Base-by-base conservation (phyloP, 441 rosid genomes). In the Pelargonium australe region DNA sequence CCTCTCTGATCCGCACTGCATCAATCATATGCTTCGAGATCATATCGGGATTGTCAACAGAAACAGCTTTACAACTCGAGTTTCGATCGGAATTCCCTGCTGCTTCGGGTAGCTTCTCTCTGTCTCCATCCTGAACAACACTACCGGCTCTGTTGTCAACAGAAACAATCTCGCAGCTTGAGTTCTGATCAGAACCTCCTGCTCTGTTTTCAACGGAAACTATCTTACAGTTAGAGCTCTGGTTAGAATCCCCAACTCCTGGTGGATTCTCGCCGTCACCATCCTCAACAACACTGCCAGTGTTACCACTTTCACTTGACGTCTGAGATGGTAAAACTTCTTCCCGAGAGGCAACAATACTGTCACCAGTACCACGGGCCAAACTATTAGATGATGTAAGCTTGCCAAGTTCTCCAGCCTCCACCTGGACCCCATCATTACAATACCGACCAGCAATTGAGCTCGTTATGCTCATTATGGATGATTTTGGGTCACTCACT, bases 1-100 rank as follows among this genome's bases (percentile, higher is more conserved):
- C 51, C 66, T 76, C 79, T 66, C 79, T 75, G 68, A 82, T 78
- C 65, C 65, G 69, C 65, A 34, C 17, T 4, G 72, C 71, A 43
- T 76, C 78, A 9, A 70, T 73, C 63, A 70, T 76, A 61, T 12
- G 47, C 34, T 4, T 31, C 34, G 34, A 31, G 62, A 17, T 7
- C 28, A 25, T 7, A 20, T 17, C 61, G 6, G 23, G 65, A 57
- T 68, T 40, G 5, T 25, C n/a, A 58, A 63, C 53, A 14, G 72
- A 62, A 23, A 67, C 51, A 58, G 51, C 69, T 64, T 70, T 55
- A 17, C 20, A 23, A 37, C 72, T 44, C 12, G 55, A 45, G 20
- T 64, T 67, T 53, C 20, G 64, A 65, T 70, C 43, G 43, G 57
- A 75, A 20, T 69, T 67, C 37, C 51, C 68, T 16, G 47, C 68